phyloP scores from a whole-genome alignment of 306 rosid genomes.

The Clitoria ternatea region DNA sequence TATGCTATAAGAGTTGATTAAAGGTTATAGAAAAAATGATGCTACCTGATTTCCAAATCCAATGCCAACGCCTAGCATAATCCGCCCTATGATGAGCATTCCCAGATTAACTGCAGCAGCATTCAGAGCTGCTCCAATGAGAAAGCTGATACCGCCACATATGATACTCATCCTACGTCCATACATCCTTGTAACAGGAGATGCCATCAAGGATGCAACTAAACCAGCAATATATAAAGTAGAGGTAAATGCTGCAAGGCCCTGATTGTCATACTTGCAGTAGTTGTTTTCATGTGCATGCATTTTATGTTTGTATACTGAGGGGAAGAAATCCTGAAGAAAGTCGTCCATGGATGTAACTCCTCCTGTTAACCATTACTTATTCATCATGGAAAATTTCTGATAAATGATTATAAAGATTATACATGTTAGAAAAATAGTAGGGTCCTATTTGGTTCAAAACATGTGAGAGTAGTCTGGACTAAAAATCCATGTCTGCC shows the following conservation, averaged over 20 bases:
- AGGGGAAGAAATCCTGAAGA: constrained; percentile 65
- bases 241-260: constrained; percentile 87
- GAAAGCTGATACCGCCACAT: constrained; percentile 65
- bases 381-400: constrained; percentile 10
- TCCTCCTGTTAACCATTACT: constrained; percentile 53
- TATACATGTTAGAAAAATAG: too few relatives aligned
- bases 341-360: constrained; percentile 95
- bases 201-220: constrained; percentile 68
- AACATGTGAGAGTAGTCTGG: too few relatives aligned
- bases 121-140: constrained; percentile 64
- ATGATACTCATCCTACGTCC: constrained; percentile 77
- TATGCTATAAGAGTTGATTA: background rate
- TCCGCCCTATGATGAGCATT: constrained; percentile 79
- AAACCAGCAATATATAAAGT: constrained; percentile 86
- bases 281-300: constrained; percentile 80
- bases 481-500: too few relatives aligned
- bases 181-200: constrained; percentile 67
- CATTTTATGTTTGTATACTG: constrained; percentile 51
- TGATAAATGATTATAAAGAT: too few relatives aligned
- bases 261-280: constrained; percentile 88
- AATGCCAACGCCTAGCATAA: constrained; percentile 93
- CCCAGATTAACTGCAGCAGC: constrained; percentile 57
- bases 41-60: constrained; percentile 94
- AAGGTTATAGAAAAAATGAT: background rate
- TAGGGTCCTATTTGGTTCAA: too few relatives aligned